phyloP scores from a whole-genome alignment of 2,329 filamentous ascomycete genomes.

The Lachnellula suecica region DNA sequence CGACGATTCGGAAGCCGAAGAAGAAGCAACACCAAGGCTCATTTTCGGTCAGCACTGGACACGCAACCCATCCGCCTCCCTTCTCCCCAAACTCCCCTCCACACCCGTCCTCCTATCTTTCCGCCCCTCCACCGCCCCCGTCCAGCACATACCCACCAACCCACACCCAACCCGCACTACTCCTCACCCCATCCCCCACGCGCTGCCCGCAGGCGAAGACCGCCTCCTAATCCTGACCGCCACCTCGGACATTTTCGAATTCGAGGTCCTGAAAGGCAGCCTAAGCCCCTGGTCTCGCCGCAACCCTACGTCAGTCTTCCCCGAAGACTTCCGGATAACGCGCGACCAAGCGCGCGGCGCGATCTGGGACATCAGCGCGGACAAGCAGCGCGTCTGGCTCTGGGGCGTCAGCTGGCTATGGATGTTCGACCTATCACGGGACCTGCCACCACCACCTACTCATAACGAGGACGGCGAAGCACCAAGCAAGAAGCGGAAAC shows the following conservation, averaged over 20 bases:
- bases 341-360: slow-evolving; percentile 81
- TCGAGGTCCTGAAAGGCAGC: slow-evolving; percentile 74
- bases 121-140: slow-evolving; percentile 39
- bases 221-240: slow-evolving; percentile 61
- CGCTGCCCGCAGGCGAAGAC: slow-evolving; percentile 52
- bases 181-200: slow-evolving; percentile 39
- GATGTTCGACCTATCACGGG: slow-evolving; percentile 83
- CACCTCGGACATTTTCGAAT: slow-evolving; percentile 69
- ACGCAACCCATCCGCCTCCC: slow-evolving; percentile 66
- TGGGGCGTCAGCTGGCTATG: slow-evolving; percentile 85
- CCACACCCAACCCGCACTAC: slow-evolving; percentile 29
- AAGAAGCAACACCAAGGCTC: slow-evolving; percentile 45
- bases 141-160: slow-evolving; percentile 44
- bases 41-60: slow-evolving; percentile 70
- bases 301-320: slow-evolving; percentile 75
- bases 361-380: slow-evolving; percentile 70
- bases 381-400: slow-evolving; percentile 72
- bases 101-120: slow-evolving; percentile 70
- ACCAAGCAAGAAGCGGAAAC: slow-evolving; percentile 35
- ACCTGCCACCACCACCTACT: slow-evolving; percentile 49
- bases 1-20: slow-evolving; percentile 42
- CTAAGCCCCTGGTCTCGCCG: slow-evolving; percentile 83
- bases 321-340: slow-evolving; percentile 69
- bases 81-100: slow-evolving; percentile 67
- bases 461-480: slow-evolving; percentile 20